A percentile compares a stretch with the other conserved stretches of the same genome.
Conservation (phyloP, 768 basidiomycete genomes). For the Auricularia heimuer region DNA sequence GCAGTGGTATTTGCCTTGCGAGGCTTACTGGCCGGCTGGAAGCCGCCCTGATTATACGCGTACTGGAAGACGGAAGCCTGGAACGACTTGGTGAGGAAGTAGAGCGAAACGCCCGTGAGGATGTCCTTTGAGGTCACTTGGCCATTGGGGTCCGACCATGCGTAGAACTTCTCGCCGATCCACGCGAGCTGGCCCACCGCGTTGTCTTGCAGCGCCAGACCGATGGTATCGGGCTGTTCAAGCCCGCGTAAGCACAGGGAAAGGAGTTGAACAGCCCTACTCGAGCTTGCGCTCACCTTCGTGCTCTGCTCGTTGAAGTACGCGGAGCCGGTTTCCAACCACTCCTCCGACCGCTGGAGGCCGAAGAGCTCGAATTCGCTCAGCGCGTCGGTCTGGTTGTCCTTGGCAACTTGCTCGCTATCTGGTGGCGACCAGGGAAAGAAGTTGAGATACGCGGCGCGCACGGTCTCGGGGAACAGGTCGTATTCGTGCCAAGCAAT, state of each 20-base stretch:
- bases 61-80: slow-evolving; percentile 14
- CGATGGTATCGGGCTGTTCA: slow-evolving; percentile 14
- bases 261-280: neutral
- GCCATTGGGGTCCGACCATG: slow-evolving; percentile 7
- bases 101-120: slow-evolving; percentile 17
- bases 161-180: slow-evolving; percentile 15
- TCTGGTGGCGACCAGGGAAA: slow-evolving; percentile 3
- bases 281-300: slow-evolving; percentile 3
- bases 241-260: too few relatives aligned
- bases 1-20: neutral
- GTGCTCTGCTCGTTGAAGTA: neutral
- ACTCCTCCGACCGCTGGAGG: neutral
- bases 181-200: slow-evolving; percentile 19
- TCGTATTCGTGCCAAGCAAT: slow-evolving; percentile 8
- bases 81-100: slow-evolving; percentile 18
- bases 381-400: neutral
- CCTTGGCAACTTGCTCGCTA: neutral
- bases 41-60: slow-evolving; percentile 7
- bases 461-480: neutral
- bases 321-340: slow-evolving; percentile 6
- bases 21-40: neutral
- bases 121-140: slow-evolving; percentile 10
- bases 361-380: slow-evolving; percentile 4
- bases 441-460: slow-evolving; percentile 11
- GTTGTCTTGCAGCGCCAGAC: slow-evolving; percentile 18